These are phyloP conservation scores for Heliocybe sulcata DNA, from an alignment of 1,284 basidiomycete species.

Conservation along the genomic window DNA sequence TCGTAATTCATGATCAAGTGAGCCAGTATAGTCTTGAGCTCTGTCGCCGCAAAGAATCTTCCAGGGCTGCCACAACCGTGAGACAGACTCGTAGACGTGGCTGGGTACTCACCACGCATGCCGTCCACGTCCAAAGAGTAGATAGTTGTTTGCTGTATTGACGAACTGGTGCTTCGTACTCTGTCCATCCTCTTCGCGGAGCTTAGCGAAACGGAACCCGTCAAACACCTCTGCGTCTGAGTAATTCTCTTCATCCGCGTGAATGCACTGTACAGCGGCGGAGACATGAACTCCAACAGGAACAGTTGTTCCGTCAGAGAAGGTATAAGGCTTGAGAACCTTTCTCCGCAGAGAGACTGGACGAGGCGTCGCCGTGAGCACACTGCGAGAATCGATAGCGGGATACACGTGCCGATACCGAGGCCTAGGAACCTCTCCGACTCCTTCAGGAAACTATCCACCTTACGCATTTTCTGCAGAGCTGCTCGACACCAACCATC, in stretches of 20 bases:
- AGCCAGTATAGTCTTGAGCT: conserved; percentile 37
- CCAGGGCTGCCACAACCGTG: conserved; percentile 26
- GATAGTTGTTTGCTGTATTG: conserved; percentile 26
- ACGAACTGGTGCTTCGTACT: conserved; percentile 22
- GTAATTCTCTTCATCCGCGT: conserved; percentile 34
- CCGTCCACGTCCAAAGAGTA: conserved; percentile 34
- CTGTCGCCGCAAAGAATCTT: conserved; percentile 37
- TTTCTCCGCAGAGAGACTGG: conserved; percentile 16
- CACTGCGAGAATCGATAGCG: background rate
- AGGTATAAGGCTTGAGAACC: conserved; percentile 25
- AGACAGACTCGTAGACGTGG: background rate
- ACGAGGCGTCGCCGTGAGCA: conserved; percentile 11
- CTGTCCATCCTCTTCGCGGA: conserved; percentile 22
- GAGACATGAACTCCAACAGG: conserved; percentile 35
- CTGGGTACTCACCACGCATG: conserved; percentile 32
- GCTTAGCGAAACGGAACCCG: conserved; percentile 37
- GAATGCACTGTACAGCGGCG: conserved; percentile 31
- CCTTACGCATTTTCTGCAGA: conserved; percentile 34
- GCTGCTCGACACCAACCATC: conserved; percentile 40
- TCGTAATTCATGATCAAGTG: conserved; percentile 38
- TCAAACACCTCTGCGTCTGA: conserved; percentile 32
- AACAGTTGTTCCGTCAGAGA: conserved; percentile 34
- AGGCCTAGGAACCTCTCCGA: conserved; percentile 29
- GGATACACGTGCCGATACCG: conserved; percentile 10
- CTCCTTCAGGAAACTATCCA: conserved; percentile 48